Evolutionary conservation across 345 rosid species (phyloP).

Genomic region (Lenwebbia sp.): DNA sequence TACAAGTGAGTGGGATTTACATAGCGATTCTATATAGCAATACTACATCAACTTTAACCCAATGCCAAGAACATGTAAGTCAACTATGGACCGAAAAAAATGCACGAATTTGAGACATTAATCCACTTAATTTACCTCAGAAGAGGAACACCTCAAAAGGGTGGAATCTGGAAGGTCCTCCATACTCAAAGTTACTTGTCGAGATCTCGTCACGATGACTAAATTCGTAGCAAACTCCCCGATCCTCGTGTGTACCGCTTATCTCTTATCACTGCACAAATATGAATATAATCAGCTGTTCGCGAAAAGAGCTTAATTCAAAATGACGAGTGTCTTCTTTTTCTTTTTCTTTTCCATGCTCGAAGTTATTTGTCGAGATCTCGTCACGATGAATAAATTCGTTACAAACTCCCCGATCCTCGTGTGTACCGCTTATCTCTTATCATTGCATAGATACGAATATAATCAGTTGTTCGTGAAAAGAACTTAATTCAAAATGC

Average conservation of each 20-base stretch:
- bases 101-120: background rate
- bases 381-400: no score
- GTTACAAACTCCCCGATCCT: no score
- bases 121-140: background rate
- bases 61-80: background rate
- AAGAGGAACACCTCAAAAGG: background rate
- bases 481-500: no score
- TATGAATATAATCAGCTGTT: background rate
- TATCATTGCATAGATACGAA: no score
- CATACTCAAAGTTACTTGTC: background rate
- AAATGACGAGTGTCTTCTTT: background rate
- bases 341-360: no score
- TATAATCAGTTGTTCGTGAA: no score
- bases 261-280: background rate
- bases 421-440: no score
- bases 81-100: background rate
- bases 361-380: no score
- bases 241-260: background rate
- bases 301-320: background rate
- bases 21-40: no score
- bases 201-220: background rate
- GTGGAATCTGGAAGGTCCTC: background rate
- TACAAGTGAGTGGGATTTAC: no score
- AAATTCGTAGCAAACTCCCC: background rate
- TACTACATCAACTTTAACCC: background rate